Base-by-base conservation (phyloP, 2,329 filamentous ascomycete species). In the Epichloe sylvatica region DNA sequence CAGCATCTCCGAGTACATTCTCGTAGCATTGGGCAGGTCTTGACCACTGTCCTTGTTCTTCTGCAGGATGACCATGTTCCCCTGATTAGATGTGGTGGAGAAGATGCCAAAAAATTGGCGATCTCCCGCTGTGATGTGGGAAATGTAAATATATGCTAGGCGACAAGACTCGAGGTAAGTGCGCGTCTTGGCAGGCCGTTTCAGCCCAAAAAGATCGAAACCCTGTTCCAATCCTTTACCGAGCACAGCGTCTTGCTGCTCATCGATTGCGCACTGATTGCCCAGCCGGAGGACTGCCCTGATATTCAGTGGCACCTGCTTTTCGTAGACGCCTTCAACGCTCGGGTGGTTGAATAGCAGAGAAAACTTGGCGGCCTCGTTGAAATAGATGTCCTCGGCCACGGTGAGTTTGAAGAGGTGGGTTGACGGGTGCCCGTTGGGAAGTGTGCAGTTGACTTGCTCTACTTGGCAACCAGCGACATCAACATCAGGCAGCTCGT, bases 301-400 rank as follows among this genome's bases (percentile, higher is more conserved):
- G 45, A 94, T 78, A 54, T 86, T 87, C 5, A 97, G 73, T 1
- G 94, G 89, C 1, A 99, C 76, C 56, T 95, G 85, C 60, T 84
- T 91, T 69, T 98, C 94, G 61, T 99, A 99, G 13, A 98, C 89
- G 33, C 94, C 94, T 66, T 98, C 92, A 2, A 98, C 86, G 64
- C 89, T 95, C 0, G 89, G 80, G 62, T 98, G 90, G 54, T 91
- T 89, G 70, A 96, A 91, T 1, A 97, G 72, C 30, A 83, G 69
- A 2, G 83, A 80, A 53, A 97, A 83, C 62, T 89, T 94, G 53
- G 89, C 84, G 0, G 83, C 75, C 64, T 97, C 87, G 42, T 82
- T 80, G 53, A 95, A 80, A 66, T 94, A 98, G 0, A 86, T 76
- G 50, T 92, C 83, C 64, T 98, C 92, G 0, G 86, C 76, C 66